Conservation (phyloP, 2,329 filamentous ascomycete genomes). For the Botrytis fabae region DNA sequence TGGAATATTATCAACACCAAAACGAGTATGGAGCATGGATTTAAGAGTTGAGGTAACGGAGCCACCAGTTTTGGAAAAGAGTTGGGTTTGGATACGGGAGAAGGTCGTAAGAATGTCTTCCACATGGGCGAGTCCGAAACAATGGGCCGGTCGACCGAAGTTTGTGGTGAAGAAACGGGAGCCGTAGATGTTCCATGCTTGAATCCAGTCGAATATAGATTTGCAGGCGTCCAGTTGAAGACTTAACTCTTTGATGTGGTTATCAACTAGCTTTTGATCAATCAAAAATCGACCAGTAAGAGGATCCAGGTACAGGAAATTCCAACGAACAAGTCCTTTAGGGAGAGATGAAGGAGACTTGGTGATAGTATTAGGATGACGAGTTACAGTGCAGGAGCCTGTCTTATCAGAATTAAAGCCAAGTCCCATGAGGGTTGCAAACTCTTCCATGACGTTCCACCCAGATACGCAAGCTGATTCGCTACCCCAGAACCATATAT, state of each 20-base stretch:
- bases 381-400: conserved; percentile 48
- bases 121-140: conserved; percentile 54
- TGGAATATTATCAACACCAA: conserved; percentile 44
- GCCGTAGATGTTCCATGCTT: conserved; percentile 60
- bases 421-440: conserved; percentile 55
- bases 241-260: conserved; percentile 55
- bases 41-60: conserved; percentile 52
- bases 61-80: conserved; percentile 46
- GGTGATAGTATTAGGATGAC: conserved; percentile 25
- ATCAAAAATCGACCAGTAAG: conserved; percentile 52
- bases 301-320: conserved; percentile 55
- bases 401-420: conserved; percentile 59
- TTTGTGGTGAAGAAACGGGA: conserved; percentile 57
- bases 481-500: conserved; percentile 68
- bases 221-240: conserved; percentile 54
- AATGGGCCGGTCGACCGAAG: conserved; percentile 54
- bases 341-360: conserved; percentile 45
- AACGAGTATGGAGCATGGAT: conserved; percentile 50
- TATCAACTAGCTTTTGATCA: conserved; percentile 53
- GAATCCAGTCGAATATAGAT: conserved; percentile 57
- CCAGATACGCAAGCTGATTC: conserved; percentile 52
- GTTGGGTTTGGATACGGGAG: conserved; percentile 50
- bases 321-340: conserved; percentile 55
- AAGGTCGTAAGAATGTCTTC: conserved; percentile 54
- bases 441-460: conserved; percentile 58